These are phyloP conservation scores for Ilyonectria destructans DNA, from an alignment of 2,329 filamentous ascomycete genomes.

Conservation along the genomic window DNA sequence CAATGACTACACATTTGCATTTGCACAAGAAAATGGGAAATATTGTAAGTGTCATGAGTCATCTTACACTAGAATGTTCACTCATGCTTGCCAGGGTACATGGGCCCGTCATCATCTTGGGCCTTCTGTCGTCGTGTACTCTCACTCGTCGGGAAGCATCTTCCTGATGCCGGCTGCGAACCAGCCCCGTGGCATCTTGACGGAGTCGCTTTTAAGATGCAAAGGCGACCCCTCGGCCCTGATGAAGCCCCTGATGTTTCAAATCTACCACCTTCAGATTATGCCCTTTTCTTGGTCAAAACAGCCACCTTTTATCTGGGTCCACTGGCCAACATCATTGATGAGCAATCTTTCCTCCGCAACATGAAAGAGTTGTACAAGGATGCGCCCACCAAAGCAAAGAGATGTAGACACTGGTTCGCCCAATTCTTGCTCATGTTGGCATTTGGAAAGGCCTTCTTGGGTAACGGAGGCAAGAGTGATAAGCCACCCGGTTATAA, in stretches of 20 bases:
- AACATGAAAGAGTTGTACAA: slow-evolving; percentile 45
- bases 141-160: slow-evolving; percentile 44
- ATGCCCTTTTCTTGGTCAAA: slow-evolving; percentile 45
- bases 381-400: slow-evolving; percentile 40
- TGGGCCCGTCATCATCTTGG: slow-evolving; percentile 49
- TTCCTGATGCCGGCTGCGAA: slow-evolving; percentile 43
- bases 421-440: slow-evolving; percentile 53
- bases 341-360: slow-evolving; percentile 38
- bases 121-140: slow-evolving; percentile 47
- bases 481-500: slow-evolving; percentile 55
- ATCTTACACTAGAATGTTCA: neutral
- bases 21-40: slow-evolving; percentile 40
- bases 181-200: slow-evolving; percentile 48
- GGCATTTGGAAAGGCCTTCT: slow-evolving; percentile 53
- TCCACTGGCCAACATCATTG: slow-evolving; percentile 39
- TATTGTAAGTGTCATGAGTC: slow-evolving; percentile 30
- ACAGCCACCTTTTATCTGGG: slow-evolving; percentile 47
- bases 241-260: slow-evolving; percentile 44
- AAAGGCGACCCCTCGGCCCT: slow-evolving; percentile 39
- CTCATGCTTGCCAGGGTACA: slow-evolving; percentile 41
- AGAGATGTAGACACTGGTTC: slow-evolving; percentile 48
- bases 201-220: slow-evolving; percentile 45
- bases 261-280: slow-evolving; percentile 42
- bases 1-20: slow-evolving; percentile 47
- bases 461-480: slow-evolving; percentile 45